These are phyloP conservation scores for Leccinum sublutescens DNA, from an alignment of 768 basidiomycete species.

Conservation along the genomic window DNA sequence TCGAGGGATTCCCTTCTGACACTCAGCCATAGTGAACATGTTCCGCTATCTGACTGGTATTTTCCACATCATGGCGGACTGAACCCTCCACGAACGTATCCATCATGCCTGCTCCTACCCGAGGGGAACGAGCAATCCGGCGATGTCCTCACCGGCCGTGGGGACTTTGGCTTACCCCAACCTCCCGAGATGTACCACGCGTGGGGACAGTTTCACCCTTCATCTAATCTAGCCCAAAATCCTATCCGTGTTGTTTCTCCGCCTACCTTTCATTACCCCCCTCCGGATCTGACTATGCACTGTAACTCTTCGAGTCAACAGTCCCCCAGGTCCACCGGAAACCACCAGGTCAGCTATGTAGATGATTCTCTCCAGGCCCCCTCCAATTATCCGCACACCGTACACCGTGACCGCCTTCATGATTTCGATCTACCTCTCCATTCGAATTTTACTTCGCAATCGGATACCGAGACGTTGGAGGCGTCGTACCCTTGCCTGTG, in stretches of 20 bases:
- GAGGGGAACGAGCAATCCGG: background rate
- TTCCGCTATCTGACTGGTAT: background rate
- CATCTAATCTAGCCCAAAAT: background rate
- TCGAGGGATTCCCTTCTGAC: background rate
- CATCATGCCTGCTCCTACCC: background rate
- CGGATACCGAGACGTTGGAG: background rate
- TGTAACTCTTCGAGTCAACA: background rate
- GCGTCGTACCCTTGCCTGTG: slow-evolving; percentile 20
- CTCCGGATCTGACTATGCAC: background rate
- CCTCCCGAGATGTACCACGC: background rate
- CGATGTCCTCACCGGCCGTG: background rate
- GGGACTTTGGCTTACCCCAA: background rate
- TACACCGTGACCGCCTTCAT: background rate
- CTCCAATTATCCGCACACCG: background rate
- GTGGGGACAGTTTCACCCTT: slow-evolving; percentile 7
- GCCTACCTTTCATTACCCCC: background rate
- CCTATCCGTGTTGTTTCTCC: background rate
- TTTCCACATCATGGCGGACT: slow-evolving; percentile 1
- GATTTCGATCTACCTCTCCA: background rate
- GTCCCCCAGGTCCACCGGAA: background rate
- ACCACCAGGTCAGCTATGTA: background rate
- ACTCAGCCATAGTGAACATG: slow-evolving; percentile 3
- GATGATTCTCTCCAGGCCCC: background rate
- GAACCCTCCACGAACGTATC: background rate
- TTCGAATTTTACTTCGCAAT: slow-evolving; percentile 2